A percentile compares a stretch with the other conserved stretches of the same genome.
Evolutionary conservation across 2,329 filamentous ascomycete species (phyloP).

Genomic region (Beauveria brongniartii): DNA sequence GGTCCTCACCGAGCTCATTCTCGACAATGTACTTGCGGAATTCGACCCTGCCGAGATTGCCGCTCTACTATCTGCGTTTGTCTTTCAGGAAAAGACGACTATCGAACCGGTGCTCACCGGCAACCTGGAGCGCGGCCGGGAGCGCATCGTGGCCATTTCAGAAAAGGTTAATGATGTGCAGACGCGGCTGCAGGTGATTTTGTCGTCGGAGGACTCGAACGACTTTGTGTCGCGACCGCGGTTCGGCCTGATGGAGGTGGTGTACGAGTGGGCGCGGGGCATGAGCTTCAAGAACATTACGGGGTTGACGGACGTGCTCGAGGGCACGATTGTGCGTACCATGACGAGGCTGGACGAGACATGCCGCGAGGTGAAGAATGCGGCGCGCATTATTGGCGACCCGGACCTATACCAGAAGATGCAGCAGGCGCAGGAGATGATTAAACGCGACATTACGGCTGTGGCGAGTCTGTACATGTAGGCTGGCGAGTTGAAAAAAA

Average conservation of each 20-base stretch:
- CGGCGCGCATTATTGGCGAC: constrained; percentile 89
- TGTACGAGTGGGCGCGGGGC: constrained; percentile 95
- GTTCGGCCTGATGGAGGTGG: constrained; percentile 93
- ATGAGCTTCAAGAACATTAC: constrained; percentile 99
- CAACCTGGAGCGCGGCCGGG: constrained; percentile 71
- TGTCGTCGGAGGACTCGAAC: constrained; percentile 81
- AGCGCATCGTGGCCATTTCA: constrained; percentile 80
- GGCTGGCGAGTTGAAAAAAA: too few species aligned
- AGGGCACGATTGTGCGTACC: constrained; percentile 92
- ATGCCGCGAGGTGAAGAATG: constrained; percentile 94
- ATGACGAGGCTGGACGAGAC: constrained; percentile 94
- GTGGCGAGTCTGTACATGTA: constrained; percentile 85
- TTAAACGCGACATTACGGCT: constrained; percentile 90
- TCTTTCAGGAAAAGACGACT: constrained; percentile 96
- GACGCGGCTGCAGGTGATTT: constrained; percentile 83
- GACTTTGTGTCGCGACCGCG: constrained; percentile 82
- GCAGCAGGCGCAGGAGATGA: constrained; percentile 94
- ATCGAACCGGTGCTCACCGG: constrained; percentile 72
- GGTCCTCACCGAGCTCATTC: constrained; percentile 88
- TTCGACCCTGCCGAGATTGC: constrained; percentile 97
- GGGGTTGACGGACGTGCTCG: constrained; percentile 87
- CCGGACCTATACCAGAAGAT: constrained; percentile 92
- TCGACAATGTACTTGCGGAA: constrained; percentile 92
- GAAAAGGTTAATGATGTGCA: constrained; percentile 91
- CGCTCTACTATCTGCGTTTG: constrained; percentile 84